phyloP scores from a whole-genome alignment of 106 monocot species.

The Amphibolis antarctica region DNA sequence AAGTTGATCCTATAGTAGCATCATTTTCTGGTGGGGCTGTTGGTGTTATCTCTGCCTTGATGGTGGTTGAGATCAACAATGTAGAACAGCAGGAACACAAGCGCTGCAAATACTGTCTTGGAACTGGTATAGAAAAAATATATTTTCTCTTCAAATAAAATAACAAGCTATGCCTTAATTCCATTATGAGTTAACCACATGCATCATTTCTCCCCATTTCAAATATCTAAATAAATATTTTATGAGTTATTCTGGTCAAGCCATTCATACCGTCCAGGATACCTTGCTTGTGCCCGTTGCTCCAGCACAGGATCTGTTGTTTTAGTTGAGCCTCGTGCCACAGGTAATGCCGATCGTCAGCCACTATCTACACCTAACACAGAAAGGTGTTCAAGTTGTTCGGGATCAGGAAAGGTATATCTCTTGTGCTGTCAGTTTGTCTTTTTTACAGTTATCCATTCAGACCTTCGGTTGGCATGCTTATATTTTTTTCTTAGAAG shows the following conservation, averaged over 20 bases:
- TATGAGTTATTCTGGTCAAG: not conserved
- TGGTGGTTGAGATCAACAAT: slow-evolving; percentile 99
- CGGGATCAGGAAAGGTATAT: slow-evolving; percentile 87
- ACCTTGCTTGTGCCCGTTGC: slow-evolving; percentile 96
- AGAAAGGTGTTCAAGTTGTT: slow-evolving; percentile 86
- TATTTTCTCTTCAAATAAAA: too few species aligned
- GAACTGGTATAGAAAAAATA: slow-evolving; percentile 47
- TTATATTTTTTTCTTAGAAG: too few species aligned
- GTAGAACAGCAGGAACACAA: slow-evolving; percentile 85
- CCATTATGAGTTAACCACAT: too few species aligned
- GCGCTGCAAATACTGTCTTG: slow-evolving; percentile 83
- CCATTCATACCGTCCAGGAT: slow-evolving; percentile 40
- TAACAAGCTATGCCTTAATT: too few species aligned
- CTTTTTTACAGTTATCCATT: too few species aligned
- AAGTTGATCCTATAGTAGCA: slow-evolving; percentile 98
- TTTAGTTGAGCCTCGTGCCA: slow-evolving; percentile 55
- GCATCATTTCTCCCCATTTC: too few species aligned
- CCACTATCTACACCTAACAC: slow-evolving; percentile 62
- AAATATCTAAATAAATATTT: too few species aligned
- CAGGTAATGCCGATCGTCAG: slow-evolving; percentile 38
- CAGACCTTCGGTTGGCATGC: too few species aligned
- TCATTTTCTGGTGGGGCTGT: slow-evolving; percentile 98
- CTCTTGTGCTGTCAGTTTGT: too few species aligned
- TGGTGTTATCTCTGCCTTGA: slow-evolving; percentile 97
- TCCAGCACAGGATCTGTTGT: slow-evolving; percentile 70